A percentile compares a stretch with the other conserved stretches of the same genome.
Evolutionary conservation across 2,329 filamentous ascomycete genomes (phyloP).

Genomic region (Trichoderma koningii): DNA sequence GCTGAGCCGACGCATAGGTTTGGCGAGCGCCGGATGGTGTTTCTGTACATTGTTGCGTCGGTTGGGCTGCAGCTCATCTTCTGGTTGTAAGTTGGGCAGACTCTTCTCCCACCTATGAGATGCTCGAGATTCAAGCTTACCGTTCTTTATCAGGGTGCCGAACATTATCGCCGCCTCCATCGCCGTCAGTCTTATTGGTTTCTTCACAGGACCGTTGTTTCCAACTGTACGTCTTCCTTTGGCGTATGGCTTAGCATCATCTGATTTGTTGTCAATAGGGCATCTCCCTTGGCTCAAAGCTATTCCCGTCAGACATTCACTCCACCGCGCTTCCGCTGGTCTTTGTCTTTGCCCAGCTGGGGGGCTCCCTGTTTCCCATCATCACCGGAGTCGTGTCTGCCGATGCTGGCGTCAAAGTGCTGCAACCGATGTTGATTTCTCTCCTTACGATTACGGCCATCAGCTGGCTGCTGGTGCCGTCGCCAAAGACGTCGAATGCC

Average conservation of each 20-base stretch:
- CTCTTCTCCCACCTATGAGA: neutral
- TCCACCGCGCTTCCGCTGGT: conserved; percentile 50
- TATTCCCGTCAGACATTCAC: conserved; percentile 47
- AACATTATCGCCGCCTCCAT: conserved; percentile 54
- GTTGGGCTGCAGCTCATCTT: conserved; percentile 60
- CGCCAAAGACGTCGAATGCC: conserved; percentile 38
- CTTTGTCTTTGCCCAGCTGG: conserved; percentile 59
- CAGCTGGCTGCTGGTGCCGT: conserved; percentile 50
- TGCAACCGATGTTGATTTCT: conserved; percentile 55
- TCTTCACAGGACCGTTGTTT: conserved; percentile 61
- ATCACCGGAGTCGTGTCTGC: conserved; percentile 56
- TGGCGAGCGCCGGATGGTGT: conserved; percentile 60
- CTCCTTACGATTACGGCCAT: conserved; percentile 50
- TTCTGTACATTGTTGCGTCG: conserved; percentile 54
- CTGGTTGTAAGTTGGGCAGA: conserved; percentile 50
- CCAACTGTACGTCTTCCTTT: conserved; percentile 48
- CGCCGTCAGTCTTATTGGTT: conserved; percentile 56
- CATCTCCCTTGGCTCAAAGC: conserved; percentile 55
- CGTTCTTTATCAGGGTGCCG: conserved; percentile 38
- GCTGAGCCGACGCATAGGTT: conserved; percentile 61
- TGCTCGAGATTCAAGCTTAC: neutral
- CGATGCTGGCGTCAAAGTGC: conserved; percentile 47
- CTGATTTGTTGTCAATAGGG: conserved; percentile 43
- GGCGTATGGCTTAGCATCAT: neutral
- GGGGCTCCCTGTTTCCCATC: conserved; percentile 57